These are phyloP conservation scores for Syzygium syzygioides DNA, from an alignment of 441 rosid species.

Conservation along the genomic window DNA sequence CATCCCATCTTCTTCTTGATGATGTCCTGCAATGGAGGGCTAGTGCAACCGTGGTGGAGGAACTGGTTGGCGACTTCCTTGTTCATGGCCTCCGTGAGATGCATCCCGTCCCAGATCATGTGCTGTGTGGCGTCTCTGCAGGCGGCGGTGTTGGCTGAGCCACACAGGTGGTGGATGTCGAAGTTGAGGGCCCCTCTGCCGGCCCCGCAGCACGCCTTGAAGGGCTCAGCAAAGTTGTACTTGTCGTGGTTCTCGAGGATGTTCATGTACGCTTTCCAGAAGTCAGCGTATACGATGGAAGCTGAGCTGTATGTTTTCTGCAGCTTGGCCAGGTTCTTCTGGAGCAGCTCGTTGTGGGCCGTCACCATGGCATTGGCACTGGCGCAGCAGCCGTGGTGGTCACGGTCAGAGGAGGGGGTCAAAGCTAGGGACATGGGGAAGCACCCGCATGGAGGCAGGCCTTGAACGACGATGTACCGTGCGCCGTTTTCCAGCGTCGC, in stretches of 20 bases:
- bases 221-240: conserved; percentile 26
- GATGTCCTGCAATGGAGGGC: conserved; percentile 24
- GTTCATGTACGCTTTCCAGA: conserved; percentile 29
- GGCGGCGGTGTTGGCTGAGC: conserved; percentile 14
- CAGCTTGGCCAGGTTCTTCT: conserved; percentile 9
- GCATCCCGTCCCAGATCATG: conserved; percentile 48
- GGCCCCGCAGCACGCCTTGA: conserved; percentile 37
- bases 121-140: conserved; percentile 15
- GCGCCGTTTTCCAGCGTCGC: conserved; percentile 30
- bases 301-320: neutral
- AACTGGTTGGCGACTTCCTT: conserved; percentile 14
- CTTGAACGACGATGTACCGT: conserved; percentile 35
- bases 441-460: conserved; percentile 45
- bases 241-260: conserved; percentile 11
- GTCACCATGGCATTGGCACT: conserved; percentile 12
- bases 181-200: conserved; percentile 34
- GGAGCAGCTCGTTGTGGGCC: conserved; percentile 37
- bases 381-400: conserved; percentile 29
- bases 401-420: conserved; percentile 8
- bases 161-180: conserved; percentile 23
- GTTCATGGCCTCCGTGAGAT: conserved; percentile 37
- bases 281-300: conserved; percentile 29
- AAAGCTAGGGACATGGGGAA: conserved; percentile 19
- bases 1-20: conserved; percentile 11
- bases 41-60: conserved; percentile 21